Evolutionary conservation across 108 stramenopile species (phyloP).

Genomic region (Fistulifera solaris): DNA sequence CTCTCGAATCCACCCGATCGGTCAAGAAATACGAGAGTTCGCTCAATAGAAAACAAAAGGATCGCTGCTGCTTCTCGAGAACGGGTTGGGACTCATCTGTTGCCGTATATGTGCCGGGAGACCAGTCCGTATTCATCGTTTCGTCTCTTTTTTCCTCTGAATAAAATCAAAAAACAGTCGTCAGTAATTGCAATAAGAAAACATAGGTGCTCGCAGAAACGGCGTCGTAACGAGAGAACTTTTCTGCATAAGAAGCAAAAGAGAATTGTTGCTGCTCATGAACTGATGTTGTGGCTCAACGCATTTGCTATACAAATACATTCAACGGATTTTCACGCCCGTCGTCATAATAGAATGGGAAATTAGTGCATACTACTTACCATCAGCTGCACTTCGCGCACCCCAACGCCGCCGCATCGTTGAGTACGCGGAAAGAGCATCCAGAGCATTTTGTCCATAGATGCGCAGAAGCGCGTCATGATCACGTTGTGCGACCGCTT

Average conservation of each 20-base stretch:
- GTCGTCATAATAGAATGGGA: too few species aligned
- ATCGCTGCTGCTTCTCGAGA: background rate
- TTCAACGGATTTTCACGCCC: background rate
- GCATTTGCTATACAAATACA: background rate
- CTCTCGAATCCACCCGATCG: background rate
- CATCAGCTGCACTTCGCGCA: background rate
- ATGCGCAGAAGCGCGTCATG: constrained; percentile 1
- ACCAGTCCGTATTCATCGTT: background rate
- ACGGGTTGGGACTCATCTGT: background rate
- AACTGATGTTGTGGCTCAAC: too few species aligned
- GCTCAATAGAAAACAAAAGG: background rate
- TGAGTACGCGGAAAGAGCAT: background rate
- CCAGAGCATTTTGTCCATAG: background rate
- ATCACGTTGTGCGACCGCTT: constrained; percentile 5
- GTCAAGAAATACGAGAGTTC: background rate
- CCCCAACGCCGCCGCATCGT: constrained; percentile 4
- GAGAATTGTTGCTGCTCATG: too few species aligned
- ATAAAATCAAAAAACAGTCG: background rate
- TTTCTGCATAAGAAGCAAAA: too few species aligned
- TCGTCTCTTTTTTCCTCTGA: background rate
- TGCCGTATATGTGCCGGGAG: background rate
- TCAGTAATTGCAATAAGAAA: background rate
- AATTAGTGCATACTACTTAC: background rate
- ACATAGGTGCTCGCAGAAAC: background rate
- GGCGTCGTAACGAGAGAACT: background rate